phyloP scores from a whole-genome alignment of 2,329 filamentous ascomycete species.

The Talaromyces albobiverticillius region DNA sequence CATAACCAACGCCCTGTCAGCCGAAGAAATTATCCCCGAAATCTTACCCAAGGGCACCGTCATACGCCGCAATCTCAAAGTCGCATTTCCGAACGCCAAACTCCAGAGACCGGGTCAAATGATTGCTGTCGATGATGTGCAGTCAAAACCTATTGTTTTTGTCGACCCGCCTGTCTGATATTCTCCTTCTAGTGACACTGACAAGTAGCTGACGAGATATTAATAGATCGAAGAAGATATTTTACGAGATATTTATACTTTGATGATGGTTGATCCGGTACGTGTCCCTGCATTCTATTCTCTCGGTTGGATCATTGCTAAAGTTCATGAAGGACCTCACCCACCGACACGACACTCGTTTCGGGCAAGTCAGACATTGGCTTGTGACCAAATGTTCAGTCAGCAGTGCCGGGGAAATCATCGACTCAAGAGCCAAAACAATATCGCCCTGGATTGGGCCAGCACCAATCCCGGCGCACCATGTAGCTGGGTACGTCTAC shows the following conservation, averaged over 20 bases:
- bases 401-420: slow-evolving; percentile 3
- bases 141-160: slow-evolving; percentile 9
- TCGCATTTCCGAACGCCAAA: slow-evolving; percentile 3
- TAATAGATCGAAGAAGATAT: slow-evolving; percentile 1
- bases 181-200: too few species aligned
- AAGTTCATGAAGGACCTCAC: slow-evolving; percentile 13
- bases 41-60: slow-evolving; percentile 6
- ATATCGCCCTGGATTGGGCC: slow-evolving; percentile 14
- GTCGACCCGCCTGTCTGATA: slow-evolving; percentile 15
- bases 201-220: not conserved
- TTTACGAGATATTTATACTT: not conserved
- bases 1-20: slow-evolving; percentile 2
- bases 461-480: slow-evolving; percentile 12
- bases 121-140: slow-evolving; percentile 13
- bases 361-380: slow-evolving; percentile 17
- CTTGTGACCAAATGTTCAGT: slow-evolving; percentile 10
- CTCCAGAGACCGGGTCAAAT: slow-evolving; percentile 11
- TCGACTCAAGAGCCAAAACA: not conserved
- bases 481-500: slow-evolving; percentile 11
- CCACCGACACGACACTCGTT: slow-evolving; percentile 12
- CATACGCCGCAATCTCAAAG: slow-evolving; percentile 12
- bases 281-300: not conserved
- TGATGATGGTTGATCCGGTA: slow-evolving; percentile 12
- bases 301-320: not conserved
- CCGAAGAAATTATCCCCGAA: slow-evolving; percentile 13